phyloP scores from a whole-genome alignment of 495 filamentous ascomycete species.

The Penicillium parvum region DNA sequence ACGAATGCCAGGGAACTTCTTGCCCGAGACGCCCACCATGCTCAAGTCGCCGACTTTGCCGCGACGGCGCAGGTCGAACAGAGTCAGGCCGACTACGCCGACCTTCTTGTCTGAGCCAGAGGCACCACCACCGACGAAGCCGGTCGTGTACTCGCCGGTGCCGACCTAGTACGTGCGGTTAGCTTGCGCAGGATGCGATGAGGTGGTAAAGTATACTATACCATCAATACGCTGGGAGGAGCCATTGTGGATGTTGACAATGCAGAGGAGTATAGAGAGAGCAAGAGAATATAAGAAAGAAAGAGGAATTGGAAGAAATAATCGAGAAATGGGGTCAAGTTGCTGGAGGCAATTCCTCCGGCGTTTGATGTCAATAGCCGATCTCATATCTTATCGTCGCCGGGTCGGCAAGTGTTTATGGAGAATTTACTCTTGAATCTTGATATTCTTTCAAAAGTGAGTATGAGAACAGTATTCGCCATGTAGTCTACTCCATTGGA shows the following conservation, averaged over 20 bases:
- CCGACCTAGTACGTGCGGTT: conserved; percentile 53
- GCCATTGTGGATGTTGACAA: conserved; percentile 48
- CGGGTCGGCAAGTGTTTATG: not conserved
- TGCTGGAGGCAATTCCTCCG: conserved; percentile 29
- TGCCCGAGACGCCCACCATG: conserved; percentile 87
- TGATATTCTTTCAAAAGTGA: too few species aligned
- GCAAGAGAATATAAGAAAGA: not conserved
- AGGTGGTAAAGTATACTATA: conserved; percentile 60
- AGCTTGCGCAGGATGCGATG: conserved; percentile 7
- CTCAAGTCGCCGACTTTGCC: conserved; percentile 81
- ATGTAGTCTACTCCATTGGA: too few species aligned
- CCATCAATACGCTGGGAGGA: conserved; percentile 85
- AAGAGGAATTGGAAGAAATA: conserved; percentile 11
- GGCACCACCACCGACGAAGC: conserved; percentile 72
- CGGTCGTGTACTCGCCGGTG: conserved; percentile 95
- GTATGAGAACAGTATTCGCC: too few species aligned
- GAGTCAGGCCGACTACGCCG: conserved; percentile 82
- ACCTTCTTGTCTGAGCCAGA: conserved; percentile 89
- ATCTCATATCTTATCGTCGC: conserved; percentile 19
- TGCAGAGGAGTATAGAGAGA: conserved; percentile 1
- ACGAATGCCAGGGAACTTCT: conserved; percentile 89
- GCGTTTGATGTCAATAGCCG: conserved; percentile 32
- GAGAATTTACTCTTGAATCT: not conserved
- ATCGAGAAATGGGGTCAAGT: not conserved
- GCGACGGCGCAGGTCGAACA: conserved; percentile 84